Base-by-base conservation (phyloP, 2,329 filamentous ascomycete genomes). In the Botryotinia globosa region DNA sequence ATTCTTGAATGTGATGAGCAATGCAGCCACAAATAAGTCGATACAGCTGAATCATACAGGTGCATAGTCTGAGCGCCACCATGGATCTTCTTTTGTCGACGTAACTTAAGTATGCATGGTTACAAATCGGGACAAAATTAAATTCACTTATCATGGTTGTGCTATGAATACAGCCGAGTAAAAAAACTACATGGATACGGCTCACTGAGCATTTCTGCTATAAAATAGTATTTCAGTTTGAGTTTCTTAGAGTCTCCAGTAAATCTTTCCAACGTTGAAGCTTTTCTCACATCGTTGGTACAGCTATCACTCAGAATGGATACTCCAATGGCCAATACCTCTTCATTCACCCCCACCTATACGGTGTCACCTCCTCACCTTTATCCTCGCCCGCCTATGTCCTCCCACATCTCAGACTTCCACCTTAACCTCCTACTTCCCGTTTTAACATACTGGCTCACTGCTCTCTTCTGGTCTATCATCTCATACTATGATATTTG, bases 401-500 rank as follows among this genome's bases (percentile, higher is more conserved):
- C 97, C 72, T 84, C 92, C 54, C 91, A 90, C 82, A 86, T 97
- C 29, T 89, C 93, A 71, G 94, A 98, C 83, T 91, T 91, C 78
- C 89, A 92, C 82, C 84, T 97, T 34, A 88, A 92, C 64, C 85
- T 96, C 12, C 51, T 69, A 29, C 66, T 69, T 45, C 66, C 66
- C 7, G 34, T 69, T 34, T 29, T 69, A 3, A 54, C 66, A 37
- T 69, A 69, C 54, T 69, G 66, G 66, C 42, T 39, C 25, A 54
- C 58, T 22, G 58, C 51, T n/a, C 20, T 69, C 10, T 32, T 69
- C n/a, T 69, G 54, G 48, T 18, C 51, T 14, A 12, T 45, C n/a
- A 25, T 69, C 51, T 69, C 66, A 32, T 44, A 69, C n/a, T 69
- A 32, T 61, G n/a, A 69, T 45, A 39, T 69, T n/a, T 69, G 58